phyloP scores from a whole-genome alignment of 257 asterid genomes.

The Jacaranda copaia region DNA sequence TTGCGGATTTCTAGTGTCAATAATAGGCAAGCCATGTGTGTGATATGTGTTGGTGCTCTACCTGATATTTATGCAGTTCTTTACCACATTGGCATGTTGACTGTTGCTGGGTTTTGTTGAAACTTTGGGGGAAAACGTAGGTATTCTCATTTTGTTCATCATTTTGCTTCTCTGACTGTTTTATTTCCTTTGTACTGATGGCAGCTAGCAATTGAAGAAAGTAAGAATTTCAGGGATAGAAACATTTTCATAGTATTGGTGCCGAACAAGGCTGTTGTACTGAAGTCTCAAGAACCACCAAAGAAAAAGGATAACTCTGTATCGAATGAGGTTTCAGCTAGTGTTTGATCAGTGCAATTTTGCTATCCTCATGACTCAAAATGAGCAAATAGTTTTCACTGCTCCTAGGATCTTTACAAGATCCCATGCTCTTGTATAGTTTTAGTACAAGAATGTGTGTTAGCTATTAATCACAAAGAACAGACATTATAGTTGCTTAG shows the following conservation, averaged over 20 bases:
- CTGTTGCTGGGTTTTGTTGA: neutral
- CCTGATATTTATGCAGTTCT: no score
- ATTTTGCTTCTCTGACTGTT: neutral
- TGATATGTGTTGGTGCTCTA: no score
- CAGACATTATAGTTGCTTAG: slow-evolving; percentile 28
- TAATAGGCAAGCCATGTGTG: no score
- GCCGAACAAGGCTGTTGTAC: slow-evolving; percentile 79
- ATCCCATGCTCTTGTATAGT: slow-evolving; percentile 55
- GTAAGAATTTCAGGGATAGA: slow-evolving; percentile 75
- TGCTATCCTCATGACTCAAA: slow-evolving; percentile 32
- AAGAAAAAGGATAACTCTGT: slow-evolving; percentile 61
- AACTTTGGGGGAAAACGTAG: neutral
- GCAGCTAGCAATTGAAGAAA: slow-evolving; percentile 86
- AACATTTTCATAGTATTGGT: slow-evolving; percentile 72
- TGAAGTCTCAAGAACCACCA: slow-evolving; percentile 69
- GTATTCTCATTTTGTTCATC: neutral
- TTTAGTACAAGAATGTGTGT: slow-evolving; percentile 45
- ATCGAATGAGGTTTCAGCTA: slow-evolving; percentile 70
- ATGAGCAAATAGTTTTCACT: slow-evolving; percentile 40
- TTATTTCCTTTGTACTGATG: slow-evolving; percentile 8
- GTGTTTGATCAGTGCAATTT: slow-evolving; percentile 52
- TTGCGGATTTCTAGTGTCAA: no score
- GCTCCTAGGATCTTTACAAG: slow-evolving; percentile 32
- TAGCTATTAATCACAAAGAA: slow-evolving; percentile 22
- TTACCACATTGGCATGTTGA: no score